Evolutionary conservation across 1,139 yeast genomes (phyloP).

Genomic region (Diutina pseudorugosa): DNA sequence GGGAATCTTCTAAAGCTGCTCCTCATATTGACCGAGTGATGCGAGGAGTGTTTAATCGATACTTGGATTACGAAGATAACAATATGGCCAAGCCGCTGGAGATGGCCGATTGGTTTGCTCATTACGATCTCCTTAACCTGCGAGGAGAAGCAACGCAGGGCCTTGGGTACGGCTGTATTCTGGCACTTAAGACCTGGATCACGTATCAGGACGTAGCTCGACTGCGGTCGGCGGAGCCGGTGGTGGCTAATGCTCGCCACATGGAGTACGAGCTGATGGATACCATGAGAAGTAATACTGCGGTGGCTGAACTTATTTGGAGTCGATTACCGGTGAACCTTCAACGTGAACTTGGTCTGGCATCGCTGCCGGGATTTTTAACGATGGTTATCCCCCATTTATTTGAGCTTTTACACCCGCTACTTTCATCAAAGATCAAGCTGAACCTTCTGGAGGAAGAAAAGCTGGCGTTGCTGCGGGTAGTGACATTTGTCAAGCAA

Average conservation of each 20-base stretch:
- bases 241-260: conserved; percentile 26
- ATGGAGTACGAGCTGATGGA: conserved; percentile 33
- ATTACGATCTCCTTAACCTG: conserved; percentile 41
- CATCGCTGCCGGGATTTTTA: neutral
- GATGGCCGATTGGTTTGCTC: conserved; percentile 69
- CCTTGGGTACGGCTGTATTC: conserved; percentile 42
- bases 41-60: conserved; percentile 62
- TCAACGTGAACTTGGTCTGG: conserved; percentile 7
- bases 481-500: conserved; percentile 17
- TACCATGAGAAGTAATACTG: conserved; percentile 17
- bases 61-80: conserved; percentile 53
- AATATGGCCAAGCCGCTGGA: conserved; percentile 47
- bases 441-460: conserved; percentile 15
- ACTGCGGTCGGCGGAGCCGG: conserved; percentile 14
- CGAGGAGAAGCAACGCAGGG: conserved; percentile 6
- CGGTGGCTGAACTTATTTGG: conserved; percentile 14
- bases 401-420: conserved; percentile 5
- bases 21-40: conserved; percentile 51
- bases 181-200: conserved; percentile 53
- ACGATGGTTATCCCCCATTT: neutral
- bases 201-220: conserved; percentile 43
- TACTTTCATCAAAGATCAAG: conserved; percentile 15
- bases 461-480: conserved; percentile 15
- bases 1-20: conserved; percentile 28
- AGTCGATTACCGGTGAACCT: conserved; percentile 19